phyloP scores from a whole-genome alignment of 148 eudicot species.

The Linanthus parryae region DNA sequence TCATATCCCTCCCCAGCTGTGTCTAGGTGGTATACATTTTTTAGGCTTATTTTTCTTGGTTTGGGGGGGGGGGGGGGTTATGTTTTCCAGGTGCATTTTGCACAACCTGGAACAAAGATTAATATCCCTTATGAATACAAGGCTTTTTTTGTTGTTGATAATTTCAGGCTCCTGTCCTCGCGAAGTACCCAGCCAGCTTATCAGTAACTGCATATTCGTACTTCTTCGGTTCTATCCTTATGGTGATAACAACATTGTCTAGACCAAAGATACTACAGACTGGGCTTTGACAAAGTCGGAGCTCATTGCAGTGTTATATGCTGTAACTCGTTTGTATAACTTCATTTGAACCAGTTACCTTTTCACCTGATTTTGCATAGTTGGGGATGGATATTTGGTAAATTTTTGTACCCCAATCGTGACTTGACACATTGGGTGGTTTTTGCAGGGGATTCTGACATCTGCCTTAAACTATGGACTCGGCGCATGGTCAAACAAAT shows the following conservation, averaged over 20 bases:
- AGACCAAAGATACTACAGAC: slow-evolving; percentile 47
- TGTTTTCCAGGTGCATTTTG: too few relatives aligned
- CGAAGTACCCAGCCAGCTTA: slow-evolving; percentile 88
- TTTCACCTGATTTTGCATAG: background rate
- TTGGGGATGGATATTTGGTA: too few relatives aligned
- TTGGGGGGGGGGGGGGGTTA: too few relatives aligned
- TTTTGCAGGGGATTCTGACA: slow-evolving; percentile 62
- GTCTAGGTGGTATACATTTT: too few relatives aligned
- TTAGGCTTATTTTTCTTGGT: too few relatives aligned
- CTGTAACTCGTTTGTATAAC: slow-evolving; percentile 69
- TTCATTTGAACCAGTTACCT: too few relatives aligned
- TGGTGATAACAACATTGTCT: slow-evolving; percentile 53
- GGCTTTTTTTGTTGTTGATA: too few relatives aligned
- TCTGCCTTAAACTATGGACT: slow-evolving; percentile 84
- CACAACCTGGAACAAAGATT: too few relatives aligned
- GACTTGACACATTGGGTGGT: too few relatives aligned
- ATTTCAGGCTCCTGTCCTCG: slow-evolving; percentile 80
- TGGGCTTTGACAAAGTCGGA: slow-evolving; percentile 75
- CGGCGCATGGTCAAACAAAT: slow-evolving; percentile 79
- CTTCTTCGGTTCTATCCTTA: slow-evolving; percentile 65
- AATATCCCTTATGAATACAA: too few relatives aligned
- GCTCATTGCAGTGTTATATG: slow-evolving; percentile 68
- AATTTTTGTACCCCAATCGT: too few relatives aligned
- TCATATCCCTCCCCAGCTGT: too few relatives aligned
- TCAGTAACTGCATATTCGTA: slow-evolving; percentile 97